phyloP scores from a whole-genome alignment of 1,284 basidiomycete genomes.

The Takashimella tepidaria region DNA sequence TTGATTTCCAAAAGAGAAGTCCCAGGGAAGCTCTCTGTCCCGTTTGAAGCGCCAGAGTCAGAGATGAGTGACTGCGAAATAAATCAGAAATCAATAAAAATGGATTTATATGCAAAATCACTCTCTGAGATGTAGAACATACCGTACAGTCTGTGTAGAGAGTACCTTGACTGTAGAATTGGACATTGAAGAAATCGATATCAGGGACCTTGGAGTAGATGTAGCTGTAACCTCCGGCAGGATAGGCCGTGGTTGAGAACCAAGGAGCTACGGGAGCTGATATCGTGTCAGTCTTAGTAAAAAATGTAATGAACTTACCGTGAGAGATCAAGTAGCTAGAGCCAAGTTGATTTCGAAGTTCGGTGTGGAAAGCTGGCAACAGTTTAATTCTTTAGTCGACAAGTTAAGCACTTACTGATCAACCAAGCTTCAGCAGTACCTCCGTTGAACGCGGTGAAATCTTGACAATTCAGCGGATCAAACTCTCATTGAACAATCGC shows the following conservation, averaged over 20 bases:
- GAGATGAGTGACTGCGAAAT: slow-evolving; percentile 26
- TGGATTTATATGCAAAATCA: no score
- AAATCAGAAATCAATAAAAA: no score
- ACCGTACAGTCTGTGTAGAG: slow-evolving; percentile 7
- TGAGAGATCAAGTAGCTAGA: slow-evolving; percentile 41
- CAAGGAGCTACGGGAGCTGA: slow-evolving; percentile 42
- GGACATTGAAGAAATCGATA: slow-evolving; percentile 44
- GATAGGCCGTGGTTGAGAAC: slow-evolving; percentile 34
- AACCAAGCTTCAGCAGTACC: slow-evolving; percentile 38
- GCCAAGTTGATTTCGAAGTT: slow-evolving; percentile 34
- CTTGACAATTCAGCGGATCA: slow-evolving; percentile 7
- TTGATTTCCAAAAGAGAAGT: slow-evolving; percentile 43
- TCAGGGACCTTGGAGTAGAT: slow-evolving; percentile 34
- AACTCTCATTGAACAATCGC: not conserved
- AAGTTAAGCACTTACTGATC: slow-evolving; percentile 15
- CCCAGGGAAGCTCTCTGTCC: not conserved
- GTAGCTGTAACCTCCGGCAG: slow-evolving; percentile 33
- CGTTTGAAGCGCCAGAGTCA: slow-evolving; percentile 14
- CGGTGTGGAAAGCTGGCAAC: slow-evolving; percentile 29
- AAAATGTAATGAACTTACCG: not conserved
- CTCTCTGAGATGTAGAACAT: slow-evolving; percentile 5
- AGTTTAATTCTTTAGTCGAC: not conserved
- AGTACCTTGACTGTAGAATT: slow-evolving; percentile 49
- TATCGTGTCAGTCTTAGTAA: not conserved
- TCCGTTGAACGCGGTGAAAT: slow-evolving; percentile 38